Percentiles rank a stretch among this genome's conserved stretches.
Conservation (phyloP, 2,329 filamentous ascomycete species). For the Colletotrichum destructivum region DNA sequence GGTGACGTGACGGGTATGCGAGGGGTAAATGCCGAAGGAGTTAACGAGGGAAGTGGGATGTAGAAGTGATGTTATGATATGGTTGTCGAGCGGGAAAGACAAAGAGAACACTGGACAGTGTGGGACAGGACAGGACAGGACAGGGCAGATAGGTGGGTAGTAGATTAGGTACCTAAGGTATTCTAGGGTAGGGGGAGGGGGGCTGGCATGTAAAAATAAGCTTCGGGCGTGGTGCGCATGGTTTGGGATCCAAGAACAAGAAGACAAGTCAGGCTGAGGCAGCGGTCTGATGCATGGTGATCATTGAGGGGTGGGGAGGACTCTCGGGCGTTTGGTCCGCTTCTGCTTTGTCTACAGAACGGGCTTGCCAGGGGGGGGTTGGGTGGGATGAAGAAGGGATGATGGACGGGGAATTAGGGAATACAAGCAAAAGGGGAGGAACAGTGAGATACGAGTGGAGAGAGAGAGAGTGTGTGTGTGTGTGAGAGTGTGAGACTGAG, state of each 20-base stretch:
- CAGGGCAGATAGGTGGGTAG: too few relatives aligned
- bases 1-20: too few relatives aligned
- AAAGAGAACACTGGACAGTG: not conserved
- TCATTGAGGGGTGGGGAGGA: conserved; percentile 2
- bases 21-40: conserved; percentile 35
- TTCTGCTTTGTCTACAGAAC: not conserved
- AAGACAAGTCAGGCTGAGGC: conserved; percentile 31
- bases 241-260: conserved; percentile 19
- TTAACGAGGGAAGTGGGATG: conserved; percentile 26
- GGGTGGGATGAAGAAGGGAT: too few relatives aligned
- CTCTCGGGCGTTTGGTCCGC: conserved; percentile 28
- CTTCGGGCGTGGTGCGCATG: conserved; percentile 36
- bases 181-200: not conserved
- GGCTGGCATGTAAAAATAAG: conserved; percentile 36
- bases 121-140: too few relatives aligned
- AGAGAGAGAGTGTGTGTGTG: too few relatives aligned
- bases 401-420: too few relatives aligned
- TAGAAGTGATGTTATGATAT: conserved; percentile 37
- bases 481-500: too few relatives aligned
- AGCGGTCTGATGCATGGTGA: conserved; percentile 36
- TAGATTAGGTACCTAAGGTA: too few relatives aligned
- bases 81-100: conserved; percentile 8
- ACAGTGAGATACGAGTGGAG: too few relatives aligned
- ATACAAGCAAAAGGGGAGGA: too few relatives aligned
- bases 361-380: too few relatives aligned